Percentiles rank a stretch among this genome's conserved stretches.
phyloP scores from a whole-genome alignment of 2,329 filamentous ascomycete genomes.

The Herpotrichia juniperi region DNA sequence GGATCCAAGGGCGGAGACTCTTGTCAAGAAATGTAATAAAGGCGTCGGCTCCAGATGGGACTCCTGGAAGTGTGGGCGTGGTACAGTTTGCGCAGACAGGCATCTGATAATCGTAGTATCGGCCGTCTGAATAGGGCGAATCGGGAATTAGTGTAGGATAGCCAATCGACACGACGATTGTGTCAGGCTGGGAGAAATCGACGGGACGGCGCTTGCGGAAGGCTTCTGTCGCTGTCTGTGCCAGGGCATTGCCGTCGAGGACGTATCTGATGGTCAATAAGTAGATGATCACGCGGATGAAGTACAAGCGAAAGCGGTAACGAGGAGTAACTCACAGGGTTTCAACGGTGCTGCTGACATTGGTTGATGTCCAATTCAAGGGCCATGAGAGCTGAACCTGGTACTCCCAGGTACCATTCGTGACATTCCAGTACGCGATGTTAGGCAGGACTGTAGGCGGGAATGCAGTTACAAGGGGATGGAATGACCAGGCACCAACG shows the following conservation, averaged over 20 bases:
- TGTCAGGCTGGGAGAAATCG: conserved; percentile 36
- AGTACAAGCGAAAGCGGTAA: neutral
- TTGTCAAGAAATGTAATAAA: too few relatives aligned
- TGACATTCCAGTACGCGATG: conserved; percentile 35
- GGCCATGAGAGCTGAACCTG: conserved; percentile 41
- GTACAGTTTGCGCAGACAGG: too few relatives aligned
- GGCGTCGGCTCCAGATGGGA: too few relatives aligned
- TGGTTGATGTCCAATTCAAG: conserved; percentile 36
- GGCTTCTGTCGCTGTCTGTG: conserved; percentile 33
- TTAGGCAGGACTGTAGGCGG: too few relatives aligned
- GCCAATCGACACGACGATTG: conserved; percentile 37
- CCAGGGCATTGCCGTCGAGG: conserved; percentile 39
- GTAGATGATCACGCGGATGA: conserved; percentile 4
- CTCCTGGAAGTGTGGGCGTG: too few relatives aligned
- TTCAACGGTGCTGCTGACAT: conserved; percentile 32
- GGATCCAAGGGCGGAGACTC: too few relatives aligned
- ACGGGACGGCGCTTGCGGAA: conserved; percentile 36
- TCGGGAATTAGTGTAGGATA: too few relatives aligned
- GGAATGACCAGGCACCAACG: too few relatives aligned
- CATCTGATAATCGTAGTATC: too few relatives aligned
- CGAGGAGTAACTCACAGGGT: conserved; percentile 34
- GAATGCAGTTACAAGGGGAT: too few relatives aligned
- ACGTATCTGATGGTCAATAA: conserved; percentile 33
- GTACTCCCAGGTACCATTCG: conserved; percentile 42
- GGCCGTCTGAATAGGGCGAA: too few relatives aligned